phyloP scores from a whole-genome alignment of 2,329 filamentous ascomycete genomes.

The Diplodia mutila region DNA sequence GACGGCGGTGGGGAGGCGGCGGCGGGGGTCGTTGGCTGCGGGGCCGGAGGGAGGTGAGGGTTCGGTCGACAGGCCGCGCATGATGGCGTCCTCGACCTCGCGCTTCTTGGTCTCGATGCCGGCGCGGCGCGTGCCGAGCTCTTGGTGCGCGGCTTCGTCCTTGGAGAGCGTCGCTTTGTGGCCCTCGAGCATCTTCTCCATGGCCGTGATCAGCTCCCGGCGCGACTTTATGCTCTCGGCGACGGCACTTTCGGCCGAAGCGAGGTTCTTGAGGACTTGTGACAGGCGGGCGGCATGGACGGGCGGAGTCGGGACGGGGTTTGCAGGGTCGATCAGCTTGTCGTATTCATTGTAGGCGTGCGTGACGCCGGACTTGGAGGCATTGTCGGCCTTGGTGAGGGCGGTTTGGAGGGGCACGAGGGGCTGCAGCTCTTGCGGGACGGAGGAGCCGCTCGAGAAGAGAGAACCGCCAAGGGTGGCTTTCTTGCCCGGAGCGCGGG shows the following conservation, averaged over 20 bases:
- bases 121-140: slow-evolving; percentile 67
- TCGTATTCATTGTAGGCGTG: slow-evolving; percentile 81
- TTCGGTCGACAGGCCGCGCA: slow-evolving; percentile 74
- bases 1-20: slow-evolving; percentile 26
- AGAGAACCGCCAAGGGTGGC: slow-evolving; percentile 69
- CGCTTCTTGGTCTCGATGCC: slow-evolving; percentile 81
- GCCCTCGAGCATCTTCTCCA: slow-evolving; percentile 79
- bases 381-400: slow-evolving; percentile 71
- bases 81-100: slow-evolving; percentile 88
- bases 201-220: slow-evolving; percentile 72
- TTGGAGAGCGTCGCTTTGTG: slow-evolving; percentile 70
- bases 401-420: slow-evolving; percentile 75
- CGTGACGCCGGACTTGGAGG: slow-evolving; percentile 68
- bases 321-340: slow-evolving; percentile 75
- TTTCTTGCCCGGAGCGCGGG: slow-evolving; percentile 54
- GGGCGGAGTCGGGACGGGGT: slow-evolving; percentile 74
- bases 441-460: slow-evolving; percentile 62
- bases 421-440: slow-evolving; percentile 76
- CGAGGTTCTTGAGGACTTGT: slow-evolving; percentile 85
- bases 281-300: slow-evolving; percentile 90
- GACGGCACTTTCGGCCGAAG: slow-evolving; percentile 85
- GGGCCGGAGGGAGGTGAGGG: slow-evolving; percentile 46
- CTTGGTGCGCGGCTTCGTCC: slow-evolving; percentile 69
- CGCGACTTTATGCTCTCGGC: slow-evolving; percentile 88
- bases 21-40: slow-evolving; percentile 35